A percentile compares a stretch with the other conserved stretches of the same genome.
phyloP scores from a whole-genome alignment of 2,329 filamentous ascomycete species.

The Aspergillus ochraceus region DNA sequence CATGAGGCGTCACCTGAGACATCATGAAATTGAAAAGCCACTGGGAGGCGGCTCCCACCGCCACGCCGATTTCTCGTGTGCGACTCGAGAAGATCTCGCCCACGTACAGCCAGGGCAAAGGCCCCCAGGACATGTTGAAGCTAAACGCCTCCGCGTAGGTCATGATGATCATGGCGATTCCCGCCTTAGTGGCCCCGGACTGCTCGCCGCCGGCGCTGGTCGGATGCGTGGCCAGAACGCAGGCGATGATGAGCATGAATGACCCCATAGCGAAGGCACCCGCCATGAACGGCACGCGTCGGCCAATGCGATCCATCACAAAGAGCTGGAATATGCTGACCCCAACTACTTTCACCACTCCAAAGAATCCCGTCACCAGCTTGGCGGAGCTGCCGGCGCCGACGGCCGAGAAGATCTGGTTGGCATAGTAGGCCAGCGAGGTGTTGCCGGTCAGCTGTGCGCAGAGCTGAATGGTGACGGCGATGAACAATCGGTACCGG shows the following conservation, averaged over 20 bases:
- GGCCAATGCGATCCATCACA: slow-evolving; percentile 52
- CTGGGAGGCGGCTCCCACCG: slow-evolving; percentile 36
- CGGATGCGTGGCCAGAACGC: slow-evolving; percentile 50
- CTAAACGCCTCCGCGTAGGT: slow-evolving; percentile 51
- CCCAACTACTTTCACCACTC: slow-evolving; percentile 53
- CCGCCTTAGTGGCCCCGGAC: slow-evolving; percentile 32
- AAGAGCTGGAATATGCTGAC: slow-evolving; percentile 50
- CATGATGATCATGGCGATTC: slow-evolving; percentile 53
- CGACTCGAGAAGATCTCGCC: slow-evolving; percentile 40
- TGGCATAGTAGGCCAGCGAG: slow-evolving; percentile 53
- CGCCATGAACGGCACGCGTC: slow-evolving; percentile 49
- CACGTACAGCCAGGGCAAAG: slow-evolving; percentile 38
- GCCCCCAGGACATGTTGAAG: slow-evolving; percentile 43
- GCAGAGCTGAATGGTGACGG: slow-evolving; percentile 53
- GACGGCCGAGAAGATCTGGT: slow-evolving; percentile 53
- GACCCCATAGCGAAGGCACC: slow-evolving; percentile 53
- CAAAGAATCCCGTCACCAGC: slow-evolving; percentile 55
- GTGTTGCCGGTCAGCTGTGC: slow-evolving; percentile 54
- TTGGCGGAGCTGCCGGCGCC: slow-evolving; percentile 50
- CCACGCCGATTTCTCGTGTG: slow-evolving; percentile 36
- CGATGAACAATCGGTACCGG: slow-evolving; percentile 50
- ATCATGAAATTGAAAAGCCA: slow-evolving; percentile 45
- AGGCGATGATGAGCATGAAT: slow-evolving; percentile 55
- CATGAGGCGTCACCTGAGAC: slow-evolving; percentile 41
- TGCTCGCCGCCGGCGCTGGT: slow-evolving; percentile 33